Base-by-base conservation (phyloP, 1,284 basidiomycete species). In the Ceratobasidium sp. region DNA sequence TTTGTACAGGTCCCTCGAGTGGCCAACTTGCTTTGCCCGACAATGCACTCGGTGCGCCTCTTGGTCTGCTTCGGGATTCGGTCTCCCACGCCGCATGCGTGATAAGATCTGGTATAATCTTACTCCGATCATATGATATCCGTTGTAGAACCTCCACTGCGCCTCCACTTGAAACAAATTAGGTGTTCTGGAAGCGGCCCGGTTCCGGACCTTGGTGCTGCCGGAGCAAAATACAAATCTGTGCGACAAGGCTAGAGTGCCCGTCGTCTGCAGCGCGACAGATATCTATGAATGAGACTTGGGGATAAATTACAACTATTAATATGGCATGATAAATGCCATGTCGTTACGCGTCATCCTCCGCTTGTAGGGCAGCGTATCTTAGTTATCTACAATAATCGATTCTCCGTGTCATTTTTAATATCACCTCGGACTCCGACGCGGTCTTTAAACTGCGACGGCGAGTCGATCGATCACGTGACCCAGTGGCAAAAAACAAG, bases 81-180 rank as follows among this genome's bases (percentile, higher is more conserved):
- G 4, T 27, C 54, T 56, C 53, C 44, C 53, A 68, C 53, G 53
- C 64, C 64, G 54, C 64, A 49, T 23, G 54, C 41, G 44, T 23
- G 7, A 50, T 21, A 8, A 8, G 6, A 50, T 50, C 47, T 50
- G 21, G 5, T 46, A 6, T 14, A 50, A 50, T 50, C 47, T 23
- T 47, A 11, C 11, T 4, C 33, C 33, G 47, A 50, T 50, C 23
- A 50, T 50, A 13, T 50, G 47, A 16, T 21, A 50, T 21, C 21
- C 21, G 5, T 4, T 21, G 42, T 14, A 14, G 14, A 46, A n/a
- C n/a, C n/a, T n/a, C n/a, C n/a, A 41, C 16, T 8, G 16, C 8
- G 39, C 42, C 42, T 46, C 42, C 42, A 46, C 42, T 46, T 46
- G 42, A n/a, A 21, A 46, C 16, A 46, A 46, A n/a, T 21, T 6